Base-by-base conservation (phyloP, 176 grass and related monocot genomes). In the Hordeum marinum region DNA sequence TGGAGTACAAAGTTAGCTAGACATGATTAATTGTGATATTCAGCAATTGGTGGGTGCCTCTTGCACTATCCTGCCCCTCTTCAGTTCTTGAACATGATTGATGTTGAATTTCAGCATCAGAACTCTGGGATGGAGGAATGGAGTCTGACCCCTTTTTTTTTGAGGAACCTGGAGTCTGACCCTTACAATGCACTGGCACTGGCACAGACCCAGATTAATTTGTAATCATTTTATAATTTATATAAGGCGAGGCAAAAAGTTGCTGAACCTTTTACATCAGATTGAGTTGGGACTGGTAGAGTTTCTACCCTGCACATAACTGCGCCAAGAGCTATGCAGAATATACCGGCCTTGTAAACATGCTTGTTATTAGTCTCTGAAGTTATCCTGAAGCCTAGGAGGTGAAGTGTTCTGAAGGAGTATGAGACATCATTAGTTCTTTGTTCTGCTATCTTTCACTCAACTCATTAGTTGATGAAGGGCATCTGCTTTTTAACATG, bases 381-480 rank as follows among this genome's bases (percentile, higher is more conserved):
- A 37, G 26, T 83, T 82, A 4, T 79, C 32, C 15, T 36, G 26
- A 75, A 50, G 72, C 29, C 82, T 89, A 75, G n/a, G 21, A 42
- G 66, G 20, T 12, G 24, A 60, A 69, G 25, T 54, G 42, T 67
- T 75, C 26, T 60, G 35, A 48, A 86, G 77, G 29, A 72, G 39
- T 23, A 64, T 75, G 69, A 45, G 21, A 50, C 58, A 68, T 61
- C 60, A 27, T 74, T 74, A 54, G 36, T 88, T 79, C 13, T 39
- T 54, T 20, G 15, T 86, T 59, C 59, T 73, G 14, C 32, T 72
- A 64, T 73, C 57, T 39, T 71, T 24, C 18, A 63, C 37, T 68
- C 39, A 89, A 82, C 48, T 89, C 81, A 37, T 68, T 89, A 81
- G 23, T 63, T 82, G 75, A 83, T 61, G 29, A 68, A 63, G 23